Evolutionary conservation across 2,329 filamentous ascomycete genomes (phyloP).

Genomic region (Didymella sp.): DNA sequence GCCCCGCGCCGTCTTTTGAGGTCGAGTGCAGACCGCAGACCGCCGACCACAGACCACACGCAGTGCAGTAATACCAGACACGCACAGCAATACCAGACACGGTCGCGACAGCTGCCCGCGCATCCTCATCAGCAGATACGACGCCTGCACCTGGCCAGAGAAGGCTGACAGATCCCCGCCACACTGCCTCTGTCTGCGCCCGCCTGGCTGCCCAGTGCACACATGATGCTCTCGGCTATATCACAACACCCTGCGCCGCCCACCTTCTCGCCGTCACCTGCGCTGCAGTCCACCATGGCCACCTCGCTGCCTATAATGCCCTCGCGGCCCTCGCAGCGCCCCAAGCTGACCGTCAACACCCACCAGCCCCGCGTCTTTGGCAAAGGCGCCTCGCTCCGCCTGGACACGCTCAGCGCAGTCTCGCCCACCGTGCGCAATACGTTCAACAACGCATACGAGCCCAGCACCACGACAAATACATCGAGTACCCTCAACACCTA

Average conservation of each 20-base stretch:
- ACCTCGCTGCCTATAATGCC: constrained; percentile 56
- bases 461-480: constrained; percentile 15
- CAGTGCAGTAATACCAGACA: neutral
- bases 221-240: constrained; percentile 49
- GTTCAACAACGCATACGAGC: constrained; percentile 66
- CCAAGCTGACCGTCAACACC: constrained; percentile 69
- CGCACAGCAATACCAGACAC: neutral
- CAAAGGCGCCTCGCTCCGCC: constrained; percentile 60
- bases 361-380: constrained; percentile 59
- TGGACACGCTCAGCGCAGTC: constrained; percentile 61
- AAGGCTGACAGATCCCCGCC: constrained; percentile 19
- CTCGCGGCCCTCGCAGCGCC: constrained; percentile 51
- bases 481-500: constrained; percentile 14
- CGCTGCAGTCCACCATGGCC: constrained; percentile 48
- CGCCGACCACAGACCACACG: neutral
- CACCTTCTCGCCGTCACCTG: constrained; percentile 38
- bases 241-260: constrained; percentile 44
- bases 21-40: neutral
- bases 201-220: constrained; percentile 17
- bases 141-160: constrained; percentile 18
- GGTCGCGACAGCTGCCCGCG: neutral
- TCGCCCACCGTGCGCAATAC: constrained; percentile 69
- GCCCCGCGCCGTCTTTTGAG: constrained; percentile 12
- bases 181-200: constrained; percentile 17
- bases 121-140: constrained; percentile 17